Base-by-base conservation (phyloP, 768 basidiomycete species). In the Amanita fuliginea region DNA sequence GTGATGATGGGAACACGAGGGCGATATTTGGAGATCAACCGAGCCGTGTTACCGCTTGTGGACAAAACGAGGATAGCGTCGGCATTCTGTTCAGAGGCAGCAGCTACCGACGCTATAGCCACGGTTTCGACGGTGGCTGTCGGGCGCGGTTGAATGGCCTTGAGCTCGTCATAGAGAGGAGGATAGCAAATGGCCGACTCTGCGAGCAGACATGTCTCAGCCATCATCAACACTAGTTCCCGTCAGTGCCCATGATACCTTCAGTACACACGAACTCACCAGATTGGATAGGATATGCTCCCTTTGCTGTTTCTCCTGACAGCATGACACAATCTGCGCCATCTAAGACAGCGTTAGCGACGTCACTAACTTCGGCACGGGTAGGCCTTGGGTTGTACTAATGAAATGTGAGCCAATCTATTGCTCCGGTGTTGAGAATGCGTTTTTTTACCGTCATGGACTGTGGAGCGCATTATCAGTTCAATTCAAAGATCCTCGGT, bases 301-400 rank as follows among this genome's bases (percentile, higher is more conserved):
- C 96, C 75, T 98, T 99, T 52, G 96, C 96, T 50, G 96, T 99
- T 73, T 99, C 96, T 53, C 96, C 96, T 18, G 95, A 97, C 65
- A 99, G 72, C 96, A 99, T 99, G 66, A 99, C 96, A 67, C 96
- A 98, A 73, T 99, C 96, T 37, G 96, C 82, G 52, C 96, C 96
- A 64, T 99, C 96, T 43, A 99, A 83, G 51, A 99, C 94, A 56
- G 96, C 96, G 68, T 99, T 99, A 60, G 96, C 96, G 50, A 98
- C 96, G 63, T 99, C 96, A 64, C 94, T 98, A 53, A 99, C 80
- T 73, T 99, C 96, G 36, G 96, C 96, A 64, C 96, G 93, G 60
- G 96, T 99, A 40, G 96, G 96, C 51, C 96, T 76, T 46, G 96
- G 96, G 76, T 99, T 99, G 73, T 92, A 94, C 88, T 91, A 48